Conservation (phyloP, 176 grass and related monocot genomes). For the Triticum dicoccoides region DNA sequence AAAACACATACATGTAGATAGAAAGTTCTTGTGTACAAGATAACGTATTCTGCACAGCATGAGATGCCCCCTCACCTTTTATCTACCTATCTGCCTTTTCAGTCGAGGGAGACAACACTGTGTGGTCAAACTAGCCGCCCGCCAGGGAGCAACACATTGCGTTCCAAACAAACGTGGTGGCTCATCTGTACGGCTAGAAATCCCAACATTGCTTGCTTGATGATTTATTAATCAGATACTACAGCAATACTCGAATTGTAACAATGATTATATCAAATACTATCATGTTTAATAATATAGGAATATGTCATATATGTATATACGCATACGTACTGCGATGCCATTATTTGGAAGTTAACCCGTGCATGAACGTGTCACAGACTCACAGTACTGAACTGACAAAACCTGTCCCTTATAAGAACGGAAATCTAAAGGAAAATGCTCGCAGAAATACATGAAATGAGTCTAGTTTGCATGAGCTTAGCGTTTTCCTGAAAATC, state of each 20-base stretch:
- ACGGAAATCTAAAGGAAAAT: neutral
- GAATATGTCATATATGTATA: neutral
- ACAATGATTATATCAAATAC: neutral
- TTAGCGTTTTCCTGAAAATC: slow-evolving; percentile 30
- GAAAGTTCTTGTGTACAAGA: slow-evolving; percentile 22
- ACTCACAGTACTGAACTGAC: neutral
- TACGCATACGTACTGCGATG: neutral
- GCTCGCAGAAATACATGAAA: slow-evolving; percentile 3
- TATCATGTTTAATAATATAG: neutral
- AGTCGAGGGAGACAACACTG: neutral
- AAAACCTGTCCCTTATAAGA: neutral
- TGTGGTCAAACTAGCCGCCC: neutral
- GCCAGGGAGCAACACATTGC: too few species aligned
- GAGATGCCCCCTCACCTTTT: neutral
- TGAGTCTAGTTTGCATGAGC: neutral
- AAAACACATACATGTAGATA: slow-evolving; percentile 31
- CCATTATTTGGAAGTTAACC: neutral
- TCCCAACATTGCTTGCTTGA: too few species aligned
- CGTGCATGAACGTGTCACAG: neutral
- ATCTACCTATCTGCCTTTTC: neutral
- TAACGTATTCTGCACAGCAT: slow-evolving; percentile 10
- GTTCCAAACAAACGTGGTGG: neutral
- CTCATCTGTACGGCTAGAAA: too few species aligned
- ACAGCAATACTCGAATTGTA: neutral
- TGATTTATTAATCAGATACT: neutral